These are phyloP conservation scores for Symbiotaphrina buchneri DNA, from an alignment of 495 filamentous ascomycete genomes.

Conservation along the genomic window DNA sequence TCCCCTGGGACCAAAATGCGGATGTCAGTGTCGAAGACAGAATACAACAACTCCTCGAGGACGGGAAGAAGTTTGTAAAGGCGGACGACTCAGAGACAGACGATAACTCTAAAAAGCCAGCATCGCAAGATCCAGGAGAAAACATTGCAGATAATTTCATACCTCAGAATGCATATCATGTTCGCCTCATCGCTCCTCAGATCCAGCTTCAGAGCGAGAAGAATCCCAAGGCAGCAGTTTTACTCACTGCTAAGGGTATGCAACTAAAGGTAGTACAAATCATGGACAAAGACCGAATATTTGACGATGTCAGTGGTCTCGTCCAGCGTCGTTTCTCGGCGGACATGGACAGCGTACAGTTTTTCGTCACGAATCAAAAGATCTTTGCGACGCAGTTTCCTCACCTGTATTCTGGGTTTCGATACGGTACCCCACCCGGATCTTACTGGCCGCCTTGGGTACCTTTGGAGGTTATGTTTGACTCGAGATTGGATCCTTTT, in stretches of 20 bases:
- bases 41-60: constrained; percentile 68
- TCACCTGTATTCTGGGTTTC: constrained; percentile 83
- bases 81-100: constrained; percentile 30
- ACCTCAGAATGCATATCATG: constrained; percentile 82
- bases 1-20: constrained; percentile 24
- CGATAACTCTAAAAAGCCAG: constrained; percentile 3
- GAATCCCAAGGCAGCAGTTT: constrained; percentile 73
- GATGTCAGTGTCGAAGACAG: constrained; percentile 55
- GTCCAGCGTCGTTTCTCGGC: constrained; percentile 86
- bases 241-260: constrained; percentile 93
- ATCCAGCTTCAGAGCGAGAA: constrained; percentile 97
- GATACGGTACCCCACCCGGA: constrained; percentile 64
- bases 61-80: constrained; percentile 63
- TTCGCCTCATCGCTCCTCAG: constrained; percentile 88
- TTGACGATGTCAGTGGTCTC: constrained; percentile 79
- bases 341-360: constrained; percentile 89
- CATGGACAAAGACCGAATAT: constrained; percentile 86
- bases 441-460: constrained; percentile 96
- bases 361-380: constrained; percentile 88
- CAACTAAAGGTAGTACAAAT: constrained; percentile 90
- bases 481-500: constrained; percentile 77
- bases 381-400: constrained; percentile 58
- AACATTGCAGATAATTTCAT: constrained; percentile 76
- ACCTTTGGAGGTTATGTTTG: constrained; percentile 93
- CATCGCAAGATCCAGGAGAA: constrained; percentile 11